Evolutionary conservation across 371 early-diverging fungal species (phyloP), one percentile per base, ranked within the genome.

Genomic region (Mucor irregularis): DNA sequence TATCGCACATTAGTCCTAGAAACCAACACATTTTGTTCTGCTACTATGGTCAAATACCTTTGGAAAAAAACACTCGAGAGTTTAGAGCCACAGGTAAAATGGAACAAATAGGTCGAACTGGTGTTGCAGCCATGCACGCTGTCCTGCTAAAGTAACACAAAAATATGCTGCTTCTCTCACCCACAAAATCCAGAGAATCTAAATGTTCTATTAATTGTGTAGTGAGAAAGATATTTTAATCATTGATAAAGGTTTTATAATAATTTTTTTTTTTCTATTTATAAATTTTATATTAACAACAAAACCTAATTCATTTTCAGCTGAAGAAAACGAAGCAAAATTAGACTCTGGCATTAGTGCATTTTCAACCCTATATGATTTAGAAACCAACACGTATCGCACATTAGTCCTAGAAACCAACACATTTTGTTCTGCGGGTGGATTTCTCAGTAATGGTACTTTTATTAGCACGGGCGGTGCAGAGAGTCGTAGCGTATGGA

Each of bases 11-110:
- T 86, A 8, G 56, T 69, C 19, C 56, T 84, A 13, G 64, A 76
- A 28, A 84, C 86, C 39, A 86, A 86, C 49, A 86, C 84, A 10
- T 86, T 86, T 49, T 86, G 86, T 48, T 84, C 84, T 5, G 83
- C 78, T n/a, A n/a, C n/a, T n/a, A n/a, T n/a, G n/a, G n/a, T n/a
- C n/a, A n/a, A n/a, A n/a, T n/a, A n/a, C n/a, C n/a, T n/a, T n/a
- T n/a, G n/a, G n/a, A n/a, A n/a, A n/a, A n/a, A n/a, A n/a, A n/a
- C n/a, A n/a, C n/a, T n/a, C n/a, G n/a, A n/a, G n/a, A n/a, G n/a
- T n/a, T n/a, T n/a, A n/a, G n/a, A n/a, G n/a, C n/a, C n/a, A n/a
- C 73, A 3, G 78, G 78, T 25, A 74, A 68, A 62, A 78, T 78
- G 75, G 73, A 73, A 29, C 71, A 73, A 43, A 66, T 49, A 10